Base-by-base conservation (phyloP, 352 stramenopile genomes). In the Paralagenidium karlingii region DNA sequence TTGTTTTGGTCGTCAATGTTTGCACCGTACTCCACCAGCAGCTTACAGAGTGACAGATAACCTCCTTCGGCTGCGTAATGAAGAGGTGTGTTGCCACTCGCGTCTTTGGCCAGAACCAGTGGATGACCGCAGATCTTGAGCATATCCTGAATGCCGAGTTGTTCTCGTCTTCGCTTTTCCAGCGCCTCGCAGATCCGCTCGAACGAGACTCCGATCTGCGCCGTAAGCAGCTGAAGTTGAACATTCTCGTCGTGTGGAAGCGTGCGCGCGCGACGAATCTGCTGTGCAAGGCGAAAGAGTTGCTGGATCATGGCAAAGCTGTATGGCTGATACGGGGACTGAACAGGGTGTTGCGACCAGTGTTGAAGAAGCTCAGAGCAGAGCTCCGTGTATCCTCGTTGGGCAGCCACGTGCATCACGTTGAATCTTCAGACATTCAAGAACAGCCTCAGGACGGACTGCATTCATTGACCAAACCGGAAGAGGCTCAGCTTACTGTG, bases 1-100 rank as follows among this genome's bases (percentile, higher is more conserved):
- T 78, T 77, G 58, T 86, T 88, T 44, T 84, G 75, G 12, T 57
- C 68, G 20, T 86, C 82, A 36, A 88, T 83, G 30, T 80, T 77
- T 5, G 71, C 71, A 12, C 75, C 71, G 34, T 78, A 55, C 20
- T 64, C 46, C 11, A 88, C 58, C n/a, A 88, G 34, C 10, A 86
- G 36, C 25, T 78, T 40, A 9, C 68, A 88, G 6, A 88, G 38
- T 6, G 65, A 55, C 15, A 88, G 53, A 34, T 88, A 82, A 0
- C 75, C 75, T 2, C 71, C 75, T 53, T 88, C 75, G 3, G 75
- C 71, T 2, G 75, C 71, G 24, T 83, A 86, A 32, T 88, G 75
- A 7, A 88, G 57, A 24, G 71, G 75, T 1, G 71, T 86, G 36
- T 86, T 88, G 3, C 75, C 75, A 1, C 55, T 39, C 8, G 69